Evolutionary conservation across 345 rosid genomes (phyloP).

Genomic region (Abelmoschus esculentus): DNA sequence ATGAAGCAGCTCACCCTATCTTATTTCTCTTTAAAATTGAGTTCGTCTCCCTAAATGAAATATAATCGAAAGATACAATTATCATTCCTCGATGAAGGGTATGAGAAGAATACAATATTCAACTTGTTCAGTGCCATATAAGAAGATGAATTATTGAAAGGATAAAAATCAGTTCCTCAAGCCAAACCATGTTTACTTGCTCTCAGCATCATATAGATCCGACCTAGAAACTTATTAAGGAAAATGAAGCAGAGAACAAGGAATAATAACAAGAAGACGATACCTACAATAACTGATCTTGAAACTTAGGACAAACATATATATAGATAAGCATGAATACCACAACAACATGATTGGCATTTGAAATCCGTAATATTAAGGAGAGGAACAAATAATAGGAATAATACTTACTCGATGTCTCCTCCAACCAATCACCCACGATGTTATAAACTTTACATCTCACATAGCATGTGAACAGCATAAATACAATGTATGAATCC

Average conservation of each 20-base stretch:
- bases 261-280: neutral
- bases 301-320: neutral
- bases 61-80: conserved; percentile 2
- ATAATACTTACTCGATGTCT: too few relatives aligned
- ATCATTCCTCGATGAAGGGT: neutral
- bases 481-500: neutral
- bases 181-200: conserved; percentile 32
- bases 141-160: neutral
- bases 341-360: too few relatives aligned
- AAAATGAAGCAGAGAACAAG: conserved; percentile 9
- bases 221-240: conserved; percentile 36
- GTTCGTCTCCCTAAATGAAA: neutral
- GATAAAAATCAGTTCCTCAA: conserved; percentile 2
- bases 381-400: too few relatives aligned
- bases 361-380: too few relatives aligned
- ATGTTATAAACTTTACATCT: neutral
- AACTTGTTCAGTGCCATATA: neutral
- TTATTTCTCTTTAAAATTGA: conserved; percentile 2
- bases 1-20: neutral
- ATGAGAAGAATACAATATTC: conserved; percentile 6
- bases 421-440: neutral
- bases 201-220: conserved; percentile 40
- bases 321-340: neutral
- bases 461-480: too few relatives aligned
- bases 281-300: neutral